A percentile compares a stretch with the other conserved stretches of the same genome.
Evolutionary conservation across 129 eudicot species (phyloP).

Genomic region (Logfia minima): DNA sequence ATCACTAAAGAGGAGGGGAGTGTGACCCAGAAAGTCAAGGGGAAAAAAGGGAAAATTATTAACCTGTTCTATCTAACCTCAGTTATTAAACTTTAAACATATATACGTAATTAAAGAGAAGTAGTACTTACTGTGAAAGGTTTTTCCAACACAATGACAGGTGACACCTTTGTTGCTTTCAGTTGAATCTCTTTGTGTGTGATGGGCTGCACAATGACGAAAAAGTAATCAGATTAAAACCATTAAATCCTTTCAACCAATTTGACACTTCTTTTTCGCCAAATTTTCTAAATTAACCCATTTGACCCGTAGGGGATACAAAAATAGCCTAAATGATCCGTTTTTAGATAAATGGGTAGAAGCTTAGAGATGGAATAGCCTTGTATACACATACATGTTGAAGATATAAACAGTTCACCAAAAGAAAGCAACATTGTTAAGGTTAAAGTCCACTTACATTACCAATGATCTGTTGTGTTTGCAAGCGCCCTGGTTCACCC

Average conservation of each 20-base stretch:
- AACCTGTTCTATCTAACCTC: not conserved
- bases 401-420: constrained; percentile 1
- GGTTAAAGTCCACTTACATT: constrained; percentile 61
- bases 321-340: not conserved
- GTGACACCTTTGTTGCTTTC: constrained; percentile 70
- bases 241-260: not conserved
- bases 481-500: constrained; percentile 99
- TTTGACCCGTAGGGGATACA: not conserved
- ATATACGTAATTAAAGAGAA: not conserved
- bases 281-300: not conserved
- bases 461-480: constrained; percentile 93
- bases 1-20: not conserved
- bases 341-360: not conserved
- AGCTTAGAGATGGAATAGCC: not conserved
- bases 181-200: constrained; percentile 79
- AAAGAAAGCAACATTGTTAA: not conserved
- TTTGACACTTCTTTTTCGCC: not conserved
- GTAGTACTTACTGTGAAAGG: constrained; percentile 66
- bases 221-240: not conserved
- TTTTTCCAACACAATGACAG: constrained; percentile 68
- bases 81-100: not conserved
- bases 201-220: constrained; percentile 64
- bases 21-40: not conserved
- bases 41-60: not conserved
- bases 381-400: not conserved